Base-by-base conservation (phyloP, 2,329 filamentous ascomycete genomes). In the Clarireedia sp. region DNA sequence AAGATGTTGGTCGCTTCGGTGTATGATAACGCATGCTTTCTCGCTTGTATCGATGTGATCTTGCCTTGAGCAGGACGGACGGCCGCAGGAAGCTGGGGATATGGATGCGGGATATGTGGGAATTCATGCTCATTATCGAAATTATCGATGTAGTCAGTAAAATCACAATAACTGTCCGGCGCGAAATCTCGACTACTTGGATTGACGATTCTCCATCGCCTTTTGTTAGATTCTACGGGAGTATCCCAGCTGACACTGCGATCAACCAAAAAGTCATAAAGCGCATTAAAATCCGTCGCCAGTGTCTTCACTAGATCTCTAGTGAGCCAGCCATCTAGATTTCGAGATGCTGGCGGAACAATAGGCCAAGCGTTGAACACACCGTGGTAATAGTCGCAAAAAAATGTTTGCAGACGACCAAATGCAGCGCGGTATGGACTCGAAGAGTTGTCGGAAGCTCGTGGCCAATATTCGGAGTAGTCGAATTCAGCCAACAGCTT, bases 261-360 rank as follows among this genome's bases (percentile, higher is more conserved):
- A 66, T 88, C 80, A 16, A 89, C 84, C 1, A 88, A 72, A 59
- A 86, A 87, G 63, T 88, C 84, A 63, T 89, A 89, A 1, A 89
- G 71, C 0, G 81, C 79, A 2, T 82, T 81, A 62, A 89, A 87
- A 60, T 88, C 85, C 33, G 73, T 74, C 60, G 86, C 82, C n/a
- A 89, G 67, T 2, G 73, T 73, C 47, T 77, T 74, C 1, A 76
- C 76, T 17, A 86, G 67, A 3, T 74, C 76, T 41, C 85, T 74
- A 4, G 78, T 84, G 12, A 88, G 72, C 84, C 84, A 87, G 40
- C 74, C 73, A 9, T 78, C 75, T 33, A 78, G 75, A 37, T 77
- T 72, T 8, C 67, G 73, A 0, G 72, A 70, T 41, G 7, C 16
- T 2, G 38, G 63, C 38, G 68, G 62, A 19, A 65, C 68, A 1